These are phyloP conservation scores for Aspergillus quadrilineatus DNA, from an alignment of 2,329 filamentous ascomycete genomes.

Conservation along the genomic window DNA sequence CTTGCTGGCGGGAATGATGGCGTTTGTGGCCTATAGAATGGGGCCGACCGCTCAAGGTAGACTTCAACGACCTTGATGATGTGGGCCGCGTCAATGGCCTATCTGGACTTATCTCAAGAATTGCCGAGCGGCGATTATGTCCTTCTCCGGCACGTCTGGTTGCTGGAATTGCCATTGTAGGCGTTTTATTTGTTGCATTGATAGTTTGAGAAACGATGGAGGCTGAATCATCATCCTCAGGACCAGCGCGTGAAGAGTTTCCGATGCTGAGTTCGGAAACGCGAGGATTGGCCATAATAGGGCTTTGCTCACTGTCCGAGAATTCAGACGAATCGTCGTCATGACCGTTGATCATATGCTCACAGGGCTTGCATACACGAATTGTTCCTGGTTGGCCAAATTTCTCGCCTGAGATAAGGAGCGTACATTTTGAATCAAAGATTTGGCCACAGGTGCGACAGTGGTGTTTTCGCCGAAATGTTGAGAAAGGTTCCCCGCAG, in stretches of 20 bases:
- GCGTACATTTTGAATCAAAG: conserved; percentile 94
- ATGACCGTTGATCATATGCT: conserved; percentile 84
- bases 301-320: conserved; percentile 68
- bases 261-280: conserved; percentile 58
- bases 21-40: conserved; percentile 80
- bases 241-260: conserved; percentile 43
- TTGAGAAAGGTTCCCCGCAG: conserved; percentile 85
- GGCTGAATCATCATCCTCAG: conserved; percentile 47
- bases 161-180: conserved; percentile 65
- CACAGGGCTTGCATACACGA: conserved; percentile 88
- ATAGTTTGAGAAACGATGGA: conserved; percentile 49
- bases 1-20: conserved; percentile 83
- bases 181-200: conserved; percentile 50
- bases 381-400: conserved; percentile 85
- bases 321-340: conserved; percentile 91
- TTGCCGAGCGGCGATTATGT: conserved; percentile 76
- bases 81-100: conserved; percentile 80
- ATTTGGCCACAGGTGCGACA: conserved; percentile 96
- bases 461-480: conserved; percentile 94
- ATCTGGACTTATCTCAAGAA: conserved; percentile 85
- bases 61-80: conserved; percentile 85
- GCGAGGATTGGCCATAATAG: conserved; percentile 63
- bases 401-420: conserved; percentile 78
- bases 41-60: conserved; percentile 66
- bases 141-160: conserved; percentile 69